Evolutionary conservation across 192 early-diverging fungal genomes (phyloP).

Genomic region (Coemansia sp.): DNA sequence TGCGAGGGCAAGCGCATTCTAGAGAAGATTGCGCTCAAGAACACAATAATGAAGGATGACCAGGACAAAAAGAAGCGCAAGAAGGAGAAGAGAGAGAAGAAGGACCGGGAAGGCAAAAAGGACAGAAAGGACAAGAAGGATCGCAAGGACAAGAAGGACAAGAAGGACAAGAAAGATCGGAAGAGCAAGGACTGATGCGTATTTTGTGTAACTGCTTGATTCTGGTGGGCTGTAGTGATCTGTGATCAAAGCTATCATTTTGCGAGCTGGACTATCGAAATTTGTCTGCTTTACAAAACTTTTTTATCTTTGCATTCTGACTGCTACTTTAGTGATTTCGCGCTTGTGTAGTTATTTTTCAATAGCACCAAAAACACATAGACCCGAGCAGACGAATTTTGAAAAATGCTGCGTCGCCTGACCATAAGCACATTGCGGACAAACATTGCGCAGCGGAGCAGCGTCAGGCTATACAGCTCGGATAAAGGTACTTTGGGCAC

Average conservation of each 20-base stretch:
- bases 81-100: constrained; percentile 42
- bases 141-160: constrained; percentile 52
- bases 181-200: constrained; percentile 10
- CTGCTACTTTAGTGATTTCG: neutral
- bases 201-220: neutral
- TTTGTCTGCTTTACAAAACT: constrained; percentile 1
- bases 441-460: neutral
- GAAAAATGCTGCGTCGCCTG: constrained; percentile 14
- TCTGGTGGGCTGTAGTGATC: neutral
- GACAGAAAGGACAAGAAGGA: constrained; percentile 38
- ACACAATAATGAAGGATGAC: constrained; percentile 39
- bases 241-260: neutral
- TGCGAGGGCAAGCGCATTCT: constrained; percentile 88
- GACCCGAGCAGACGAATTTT: neutral
- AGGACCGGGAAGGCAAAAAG: constrained; percentile 47
- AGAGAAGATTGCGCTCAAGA: constrained; percentile 66
- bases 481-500: constrained; percentile 2
- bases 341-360: neutral
- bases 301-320: constrained; percentile 6
- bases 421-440: constrained; percentile 7
- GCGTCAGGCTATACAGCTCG: constrained; percentile 8
- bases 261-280: no score
- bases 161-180: constrained; percentile 19
- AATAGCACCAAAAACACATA: no score
- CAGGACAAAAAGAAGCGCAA: constrained; percentile 56